Base-by-base conservation (phyloP, 768 basidiomycete genomes). In the Kwoniella pini region DNA sequence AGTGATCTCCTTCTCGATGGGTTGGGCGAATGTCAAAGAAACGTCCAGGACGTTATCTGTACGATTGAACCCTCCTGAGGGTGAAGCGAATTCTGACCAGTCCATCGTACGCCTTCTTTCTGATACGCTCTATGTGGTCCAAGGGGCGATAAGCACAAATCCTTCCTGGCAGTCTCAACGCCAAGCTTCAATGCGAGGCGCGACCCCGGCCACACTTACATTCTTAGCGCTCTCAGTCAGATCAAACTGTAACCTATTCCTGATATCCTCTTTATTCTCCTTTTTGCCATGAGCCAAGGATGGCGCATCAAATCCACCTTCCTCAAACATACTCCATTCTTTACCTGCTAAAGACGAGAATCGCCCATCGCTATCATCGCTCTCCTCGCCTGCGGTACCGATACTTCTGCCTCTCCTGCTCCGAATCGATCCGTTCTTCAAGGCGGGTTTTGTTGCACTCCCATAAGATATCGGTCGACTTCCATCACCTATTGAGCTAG, bases 311-410 rank as follows among this genome's bases (percentile, higher is more conserved):
- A 97, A 96, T 0, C 93, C 93, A 79, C 86, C 82, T 38, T 83
- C 80, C 81, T 94, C 91, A 71, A 96, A 97, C 74, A 89, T 87
- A 6, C 91, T 91, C 93, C 93, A 96, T 71, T 87, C 88, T 63
- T 93, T 80, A 59, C 95, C 90, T 0, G 91, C 89, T 65, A 94
- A 74, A 61, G 85, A 90, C 55, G 86, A 83, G 79, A 90, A 95
- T 11, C 86, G 82, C 57, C 88, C 88, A 62, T 87, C 87, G 12
- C 80, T 81, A 22, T 55, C 57, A 39, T 58, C 55, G 50, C 38
- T 33, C 13, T 31, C 49, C 45, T 17, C 49, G 13, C 11, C 46
- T 33, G 49, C 12, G 48, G 56, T 39, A 26, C 43, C 38, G 38
- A 19, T 26, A 12, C 46, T 48, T 21, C 57, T 50, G 28, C 26